These are phyloP conservation scores for Phytophthora nicotianae DNA, from an alignment of 352 stramenopile species.

Conservation along the genomic window DNA sequence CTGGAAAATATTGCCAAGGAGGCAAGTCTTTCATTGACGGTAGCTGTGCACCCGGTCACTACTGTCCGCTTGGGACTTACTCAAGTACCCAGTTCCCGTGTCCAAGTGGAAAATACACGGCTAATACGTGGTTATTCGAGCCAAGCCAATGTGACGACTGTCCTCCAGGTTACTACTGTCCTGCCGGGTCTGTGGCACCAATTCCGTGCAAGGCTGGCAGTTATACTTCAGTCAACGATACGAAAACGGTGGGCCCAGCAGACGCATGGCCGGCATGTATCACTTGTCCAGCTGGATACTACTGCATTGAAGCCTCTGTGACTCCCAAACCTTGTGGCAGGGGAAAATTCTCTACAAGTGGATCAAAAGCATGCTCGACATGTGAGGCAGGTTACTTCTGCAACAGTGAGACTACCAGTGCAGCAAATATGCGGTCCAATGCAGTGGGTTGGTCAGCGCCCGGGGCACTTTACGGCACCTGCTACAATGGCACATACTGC, in stretches of 20 bases:
- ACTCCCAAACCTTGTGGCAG: constrained; percentile 71
- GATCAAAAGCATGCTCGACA: constrained; percentile 55
- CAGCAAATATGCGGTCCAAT: constrained; percentile 63
- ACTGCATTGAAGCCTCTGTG: constrained; percentile 69
- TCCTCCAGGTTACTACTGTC: constrained; percentile 78
- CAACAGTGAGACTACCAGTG: constrained; percentile 68
- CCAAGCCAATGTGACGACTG: constrained; percentile 80
- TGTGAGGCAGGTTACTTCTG: constrained; percentile 86
- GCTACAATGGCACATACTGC: constrained; percentile 91
- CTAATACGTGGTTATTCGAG: constrained; percentile 77
- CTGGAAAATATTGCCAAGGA: constrained; percentile 88
- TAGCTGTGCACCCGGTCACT: constrained; percentile 80
- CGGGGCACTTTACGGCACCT: constrained; percentile 70
- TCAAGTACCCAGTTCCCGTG: constrained; percentile 78
- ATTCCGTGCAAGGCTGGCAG: constrained; percentile 79
- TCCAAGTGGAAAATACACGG: constrained; percentile 81
- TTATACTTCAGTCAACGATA: constrained; percentile 77
- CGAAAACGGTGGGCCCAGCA: constrained; percentile 63
- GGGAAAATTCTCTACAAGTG: constrained; percentile 60
- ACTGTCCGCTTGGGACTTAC: constrained; percentile 85
- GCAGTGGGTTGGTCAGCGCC: constrained; percentile 60
- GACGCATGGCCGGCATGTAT: constrained; percentile 65
- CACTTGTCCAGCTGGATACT: constrained; percentile 83
- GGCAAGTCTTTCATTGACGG: constrained; percentile 80
- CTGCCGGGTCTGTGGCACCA: constrained; percentile 58